Percentiles rank a stretch among this genome's conserved stretches.
These are phyloP conservation scores for Penicillium waksmanii DNA, from an alignment of 495 filamentous ascomycete species.

Conservation along the genomic window DNA sequence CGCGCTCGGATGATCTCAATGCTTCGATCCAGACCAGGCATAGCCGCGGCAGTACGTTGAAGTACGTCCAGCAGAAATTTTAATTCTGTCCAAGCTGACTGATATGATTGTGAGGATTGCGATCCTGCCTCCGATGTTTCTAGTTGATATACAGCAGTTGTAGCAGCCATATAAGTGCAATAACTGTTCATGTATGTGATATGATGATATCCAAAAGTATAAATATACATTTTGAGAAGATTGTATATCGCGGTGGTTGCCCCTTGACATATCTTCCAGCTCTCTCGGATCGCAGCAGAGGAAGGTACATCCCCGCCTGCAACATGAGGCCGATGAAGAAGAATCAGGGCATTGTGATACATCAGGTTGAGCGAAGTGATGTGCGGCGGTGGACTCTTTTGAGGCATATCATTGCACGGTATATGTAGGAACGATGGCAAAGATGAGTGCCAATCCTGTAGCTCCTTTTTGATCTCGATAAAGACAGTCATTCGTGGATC, in stretches of 20 bases:
- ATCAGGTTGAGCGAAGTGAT: conserved; percentile 24
- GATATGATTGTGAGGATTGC: conserved; percentile 5
- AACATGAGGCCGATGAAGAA: conserved; percentile 24
- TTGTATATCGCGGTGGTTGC: conserved; percentile 18
- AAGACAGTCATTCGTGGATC: conserved; percentile 12
- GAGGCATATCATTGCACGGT: conserved; percentile 8
- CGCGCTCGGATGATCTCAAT: conserved; percentile 20
- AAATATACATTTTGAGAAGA: conserved; percentile 15
- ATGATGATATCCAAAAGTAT: conserved; percentile 22
- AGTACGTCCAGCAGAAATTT: conserved; percentile 20
- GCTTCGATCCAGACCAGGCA: conserved; percentile 21
- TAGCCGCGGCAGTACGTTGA: conserved; percentile 14
- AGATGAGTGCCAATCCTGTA: conserved; percentile 12
- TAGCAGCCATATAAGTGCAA: conserved; percentile 22
- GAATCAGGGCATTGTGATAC: conserved; percentile 21
- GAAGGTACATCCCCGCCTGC: not conserved
- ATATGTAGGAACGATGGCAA: conserved; percentile 17
- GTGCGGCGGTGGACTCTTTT: conserved; percentile 16
- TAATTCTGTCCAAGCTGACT: conserved; percentile 15
- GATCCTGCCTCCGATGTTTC: conserved; percentile 6
- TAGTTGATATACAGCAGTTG: conserved; percentile 19
- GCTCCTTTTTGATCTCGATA: conserved; percentile 13
- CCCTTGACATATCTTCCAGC: conserved; percentile 17
- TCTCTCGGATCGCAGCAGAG: conserved; percentile 7
- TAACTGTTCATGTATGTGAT: conserved; percentile 25